Base-by-base conservation (phyloP, 352 stramenopile genomes). In the Phytophthora pistaciae region DNA sequence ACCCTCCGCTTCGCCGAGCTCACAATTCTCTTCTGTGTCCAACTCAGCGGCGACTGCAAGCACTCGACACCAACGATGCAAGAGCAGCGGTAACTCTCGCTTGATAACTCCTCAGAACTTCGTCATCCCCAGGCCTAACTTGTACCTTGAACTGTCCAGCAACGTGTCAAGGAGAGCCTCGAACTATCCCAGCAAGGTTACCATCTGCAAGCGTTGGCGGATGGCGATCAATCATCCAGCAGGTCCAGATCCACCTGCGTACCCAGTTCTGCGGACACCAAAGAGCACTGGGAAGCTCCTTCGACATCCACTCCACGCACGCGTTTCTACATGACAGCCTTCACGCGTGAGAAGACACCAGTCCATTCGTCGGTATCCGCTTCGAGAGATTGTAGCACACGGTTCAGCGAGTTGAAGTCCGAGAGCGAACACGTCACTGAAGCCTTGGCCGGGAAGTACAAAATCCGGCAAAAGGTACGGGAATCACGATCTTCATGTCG, bases 181-280 rank as follows among this genome's bases (percentile, higher is more conserved):
- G 64, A 72, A 33, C 49, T 85, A 13, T 87, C 82, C 4, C 84
- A 91, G 60, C 71, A 90, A 65, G 84, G 74, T 8, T 88, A 90
- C 27, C 78, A 80, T 29, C 36, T 90, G 9, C 76, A 88, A 72
- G 68, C 75, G 14, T 56, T 90, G 16, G 75, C 66, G 33, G 81
- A 89, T 60, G 49, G 13, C 18, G 50, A 57, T 21, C 21, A 53
- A 13, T 60, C 52, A 14, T 56, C 62, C 23, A 68, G 61, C n/a
- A 54, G 53, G 25, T 72, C 59, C 20, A 64, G 50, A 16, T 73
- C 63, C 18, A 71, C 68, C 42, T 60, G 55, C 40, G 33, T 79
- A 14, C 59, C 62, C 25, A 79, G 66, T 27, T 74, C 60, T 23
- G 40, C 48, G 13, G 52, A 71, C 40, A 36, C 56, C 13, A 50